phyloP scores from a whole-genome alignment of 2,329 filamentous ascomycete genomes.

The Rachicladosporium sp. region DNA sequence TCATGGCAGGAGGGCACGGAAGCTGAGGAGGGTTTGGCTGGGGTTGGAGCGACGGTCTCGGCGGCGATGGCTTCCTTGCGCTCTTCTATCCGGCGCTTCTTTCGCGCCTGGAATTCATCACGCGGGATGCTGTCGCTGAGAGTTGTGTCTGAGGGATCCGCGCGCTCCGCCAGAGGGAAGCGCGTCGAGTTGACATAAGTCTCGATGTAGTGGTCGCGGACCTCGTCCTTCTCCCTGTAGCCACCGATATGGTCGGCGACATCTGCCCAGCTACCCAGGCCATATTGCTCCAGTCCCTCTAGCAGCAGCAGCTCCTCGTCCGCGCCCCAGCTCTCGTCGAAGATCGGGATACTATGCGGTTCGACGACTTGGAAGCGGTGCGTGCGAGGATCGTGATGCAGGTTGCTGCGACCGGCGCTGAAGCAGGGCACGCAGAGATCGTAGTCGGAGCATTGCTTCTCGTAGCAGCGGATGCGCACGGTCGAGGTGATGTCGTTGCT shows the following conservation, averaged over 20 bases:
- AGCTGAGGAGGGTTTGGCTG: slow-evolving; percentile 72
- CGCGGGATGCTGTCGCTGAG: slow-evolving; percentile 71
- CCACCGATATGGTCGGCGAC: slow-evolving; percentile 97
- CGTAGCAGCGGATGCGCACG: slow-evolving; percentile 87
- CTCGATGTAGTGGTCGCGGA: slow-evolving; percentile 82
- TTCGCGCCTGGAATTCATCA: slow-evolving; percentile 83
- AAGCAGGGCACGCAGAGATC: slow-evolving; percentile 96
- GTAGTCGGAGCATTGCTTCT: slow-evolving; percentile 75
- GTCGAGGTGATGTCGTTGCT: slow-evolving; percentile 95
- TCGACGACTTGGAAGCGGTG: slow-evolving; percentile 92
- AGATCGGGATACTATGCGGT: slow-evolving; percentile 96
- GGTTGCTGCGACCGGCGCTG: slow-evolving; percentile 64
- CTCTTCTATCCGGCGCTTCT: slow-evolving; percentile 88
- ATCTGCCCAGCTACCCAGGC: slow-evolving; percentile 91
- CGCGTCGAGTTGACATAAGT: slow-evolving; percentile 72
- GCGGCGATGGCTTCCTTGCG: slow-evolving; percentile 79
- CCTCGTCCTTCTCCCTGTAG: slow-evolving; percentile 87
- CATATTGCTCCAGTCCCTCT: slow-evolving; percentile 92
- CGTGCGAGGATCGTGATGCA: slow-evolving; percentile 72
- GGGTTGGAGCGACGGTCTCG: slow-evolving; percentile 69
- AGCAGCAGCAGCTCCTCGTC: slow-evolving; percentile 90
- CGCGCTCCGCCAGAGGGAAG: slow-evolving; percentile 79
- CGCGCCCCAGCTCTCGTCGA: slow-evolving; percentile 87
- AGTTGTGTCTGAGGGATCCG: slow-evolving; percentile 67
- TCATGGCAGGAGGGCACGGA: slow-evolving; percentile 95